Conservation (phyloP, 1,284 basidiomycete species). For the Mycena citricolor region DNA sequence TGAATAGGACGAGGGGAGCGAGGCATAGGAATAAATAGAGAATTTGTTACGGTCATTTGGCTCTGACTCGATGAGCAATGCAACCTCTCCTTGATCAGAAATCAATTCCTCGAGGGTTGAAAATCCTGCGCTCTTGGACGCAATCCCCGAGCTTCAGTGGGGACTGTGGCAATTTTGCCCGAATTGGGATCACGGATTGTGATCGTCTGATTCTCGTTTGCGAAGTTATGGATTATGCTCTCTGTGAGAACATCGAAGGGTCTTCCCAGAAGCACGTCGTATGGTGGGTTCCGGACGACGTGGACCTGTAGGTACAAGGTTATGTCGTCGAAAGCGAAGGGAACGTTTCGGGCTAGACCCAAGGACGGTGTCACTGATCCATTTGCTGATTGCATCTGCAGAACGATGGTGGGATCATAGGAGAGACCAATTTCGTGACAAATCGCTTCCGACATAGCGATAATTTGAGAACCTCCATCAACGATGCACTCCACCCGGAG, state of each 20-base stretch:
- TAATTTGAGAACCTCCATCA: conserved; percentile 14
- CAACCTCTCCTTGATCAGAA: not conserved
- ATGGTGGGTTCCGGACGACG: conserved; percentile 30
- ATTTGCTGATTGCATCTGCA: conserved; percentile 17
- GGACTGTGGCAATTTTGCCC: conserved; percentile 19
- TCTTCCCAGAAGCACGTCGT: conserved; percentile 34
- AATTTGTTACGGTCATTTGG: not conserved
- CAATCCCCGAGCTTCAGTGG: conserved; percentile 24
- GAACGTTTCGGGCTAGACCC: conserved; percentile 17
- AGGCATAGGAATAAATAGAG: not conserved
- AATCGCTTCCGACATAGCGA: conserved; percentile 15
- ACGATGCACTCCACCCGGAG: conserved; percentile 6
- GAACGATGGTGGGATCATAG: conserved; percentile 12
- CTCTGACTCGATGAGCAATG: not conserved
- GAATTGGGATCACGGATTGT: conserved; percentile 32
- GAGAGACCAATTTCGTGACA: conserved; percentile 5
- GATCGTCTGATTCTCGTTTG: conserved; percentile 27
- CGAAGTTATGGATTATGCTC: conserved; percentile 24
- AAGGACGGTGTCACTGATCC: conserved; percentile 10
- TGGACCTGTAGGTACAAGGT: conserved; percentile 15
- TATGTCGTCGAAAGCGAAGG: conserved; percentile 11
- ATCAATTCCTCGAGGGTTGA: conserved; percentile 11
- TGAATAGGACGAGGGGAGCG: conserved; percentile 4
- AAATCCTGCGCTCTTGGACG: not conserved
- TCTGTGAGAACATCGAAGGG: conserved; percentile 35